Evolutionary conservation across 1,284 basidiomycete species (phyloP).

Genomic region (Peniophora sp.): DNA sequence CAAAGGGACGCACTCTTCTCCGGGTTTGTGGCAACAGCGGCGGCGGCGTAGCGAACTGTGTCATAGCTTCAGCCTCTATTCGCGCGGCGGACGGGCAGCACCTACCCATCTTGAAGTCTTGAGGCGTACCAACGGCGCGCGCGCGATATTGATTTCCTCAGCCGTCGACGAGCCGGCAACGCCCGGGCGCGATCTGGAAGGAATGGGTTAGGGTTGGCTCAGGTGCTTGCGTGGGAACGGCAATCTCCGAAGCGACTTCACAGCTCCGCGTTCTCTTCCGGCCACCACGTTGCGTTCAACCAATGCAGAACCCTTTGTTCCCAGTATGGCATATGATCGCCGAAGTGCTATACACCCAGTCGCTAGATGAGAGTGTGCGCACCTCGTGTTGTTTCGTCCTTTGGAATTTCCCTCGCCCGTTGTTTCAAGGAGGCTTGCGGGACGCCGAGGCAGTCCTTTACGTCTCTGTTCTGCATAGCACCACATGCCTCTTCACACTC

Average conservation of each 20-base stretch:
- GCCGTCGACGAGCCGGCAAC: background rate
- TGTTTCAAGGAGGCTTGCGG: too few relatives aligned
- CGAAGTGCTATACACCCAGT: background rate
- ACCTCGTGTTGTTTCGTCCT: too few relatives aligned
- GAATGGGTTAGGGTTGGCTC: background rate
- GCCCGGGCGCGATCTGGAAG: too few relatives aligned
- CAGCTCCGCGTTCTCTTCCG: too few relatives aligned
- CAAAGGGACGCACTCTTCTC: slow-evolving; percentile 73
- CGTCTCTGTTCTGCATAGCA: too few relatives aligned
- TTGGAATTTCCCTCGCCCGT: too few relatives aligned
- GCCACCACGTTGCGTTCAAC: too few relatives aligned
- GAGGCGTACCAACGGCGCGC: slow-evolving; percentile 12
- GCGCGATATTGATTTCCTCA: background rate
- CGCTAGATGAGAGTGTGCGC: too few relatives aligned
- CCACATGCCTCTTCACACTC: too few relatives aligned
- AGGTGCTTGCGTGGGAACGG: background rate
- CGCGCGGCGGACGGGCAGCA: slow-evolving; percentile 19
- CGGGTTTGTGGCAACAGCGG: slow-evolving; percentile 79
- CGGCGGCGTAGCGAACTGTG: slow-evolving; percentile 87
- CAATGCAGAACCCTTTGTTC: too few relatives aligned
- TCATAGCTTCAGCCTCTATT: slow-evolving; percentile 11
- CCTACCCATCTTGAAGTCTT: slow-evolving; percentile 67
- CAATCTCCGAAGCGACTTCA: too few relatives aligned
- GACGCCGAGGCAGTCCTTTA: too few relatives aligned
- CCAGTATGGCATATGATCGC: background rate